A percentile compares a stretch with the other conserved stretches of the same genome.
Evolutionary conservation across 345 rosid species (phyloP).

Genomic region (Salix brachista): DNA sequence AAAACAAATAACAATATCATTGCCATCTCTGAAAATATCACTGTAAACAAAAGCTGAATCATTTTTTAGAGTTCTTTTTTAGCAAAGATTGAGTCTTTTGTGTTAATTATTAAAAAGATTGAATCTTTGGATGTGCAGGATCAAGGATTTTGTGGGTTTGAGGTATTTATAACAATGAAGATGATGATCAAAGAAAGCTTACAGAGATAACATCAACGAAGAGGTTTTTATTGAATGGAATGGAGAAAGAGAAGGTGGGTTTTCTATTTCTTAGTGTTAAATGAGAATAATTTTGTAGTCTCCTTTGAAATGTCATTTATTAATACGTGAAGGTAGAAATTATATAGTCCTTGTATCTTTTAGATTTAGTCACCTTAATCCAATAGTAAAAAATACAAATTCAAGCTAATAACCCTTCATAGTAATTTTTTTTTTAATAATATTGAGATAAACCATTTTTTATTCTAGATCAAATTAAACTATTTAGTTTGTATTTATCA

Average conservation of each 20-base stretch:
- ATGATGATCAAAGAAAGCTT: neutral
- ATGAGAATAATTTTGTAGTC: neutral
- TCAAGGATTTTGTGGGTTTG: neutral
- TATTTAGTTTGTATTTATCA: too few relatives aligned
- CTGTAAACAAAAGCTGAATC: conserved; percentile 29
- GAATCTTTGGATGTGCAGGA: neutral
- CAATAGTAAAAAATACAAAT: neutral
- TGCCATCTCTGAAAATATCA: conserved; percentile 27
- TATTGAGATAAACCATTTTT: too few relatives aligned
- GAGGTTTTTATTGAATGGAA: neutral
- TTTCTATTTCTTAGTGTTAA: neutral
- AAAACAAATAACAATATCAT: conserved; percentile 23
- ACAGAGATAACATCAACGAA: neutral
- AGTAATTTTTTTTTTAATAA: too few relatives aligned
- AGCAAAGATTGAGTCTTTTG: neutral
- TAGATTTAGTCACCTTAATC: neutral
- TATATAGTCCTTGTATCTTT: neutral
- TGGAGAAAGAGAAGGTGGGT: neutral
- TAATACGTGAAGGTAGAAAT: neutral
- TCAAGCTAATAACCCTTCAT: too few relatives aligned
- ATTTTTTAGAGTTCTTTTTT: neutral
- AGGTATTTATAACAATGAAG: neutral
- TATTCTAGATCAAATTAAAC: too few relatives aligned
- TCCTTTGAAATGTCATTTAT: neutral
- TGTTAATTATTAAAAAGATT: neutral